These are phyloP conservation scores for Acanthamoeba royreba DNA, from an alignment of 208 protist genomes.

Conservation along the genomic window DNA sequence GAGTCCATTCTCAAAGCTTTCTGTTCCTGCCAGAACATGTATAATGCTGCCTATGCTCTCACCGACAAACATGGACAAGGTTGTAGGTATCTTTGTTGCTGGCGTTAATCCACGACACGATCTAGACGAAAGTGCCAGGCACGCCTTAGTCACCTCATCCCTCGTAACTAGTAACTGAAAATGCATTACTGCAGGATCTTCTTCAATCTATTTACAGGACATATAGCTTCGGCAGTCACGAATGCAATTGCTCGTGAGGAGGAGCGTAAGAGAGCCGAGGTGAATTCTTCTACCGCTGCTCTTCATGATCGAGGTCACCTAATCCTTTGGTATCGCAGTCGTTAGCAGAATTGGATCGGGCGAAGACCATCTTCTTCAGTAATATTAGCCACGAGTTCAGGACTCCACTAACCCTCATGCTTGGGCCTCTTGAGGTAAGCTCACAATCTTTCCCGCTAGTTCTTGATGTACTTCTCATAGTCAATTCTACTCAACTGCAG, in stretches of 20 bases:
- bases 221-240: background rate
- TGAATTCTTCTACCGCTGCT: too few relatives aligned
- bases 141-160: too few relatives aligned
- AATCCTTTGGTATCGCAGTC: background rate
- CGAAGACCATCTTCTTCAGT: slow-evolving; percentile 55
- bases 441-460: background rate
- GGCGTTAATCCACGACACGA: slow-evolving; percentile 14
- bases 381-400: slow-evolving; percentile 60
- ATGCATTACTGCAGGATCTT: background rate
- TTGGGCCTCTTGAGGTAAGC: slow-evolving; percentile 48
- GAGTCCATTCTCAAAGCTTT: background rate
- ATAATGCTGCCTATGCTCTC: background rate
- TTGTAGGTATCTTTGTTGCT: background rate
- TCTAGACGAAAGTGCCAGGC: background rate
- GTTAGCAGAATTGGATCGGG: slow-evolving; percentile 47
- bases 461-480: background rate
- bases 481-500: background rate
- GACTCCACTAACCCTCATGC: slow-evolving; percentile 57
- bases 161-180: background rate
- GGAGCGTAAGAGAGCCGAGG: slow-evolving; percentile 11
- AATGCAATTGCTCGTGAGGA: background rate
- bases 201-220: background rate
- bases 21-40: background rate
- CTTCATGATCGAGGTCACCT: too few relatives aligned
- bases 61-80: background rate